phyloP scores from a whole-genome alignment of 257 asterid genomes.

The Voacanga thouarsii region DNA sequence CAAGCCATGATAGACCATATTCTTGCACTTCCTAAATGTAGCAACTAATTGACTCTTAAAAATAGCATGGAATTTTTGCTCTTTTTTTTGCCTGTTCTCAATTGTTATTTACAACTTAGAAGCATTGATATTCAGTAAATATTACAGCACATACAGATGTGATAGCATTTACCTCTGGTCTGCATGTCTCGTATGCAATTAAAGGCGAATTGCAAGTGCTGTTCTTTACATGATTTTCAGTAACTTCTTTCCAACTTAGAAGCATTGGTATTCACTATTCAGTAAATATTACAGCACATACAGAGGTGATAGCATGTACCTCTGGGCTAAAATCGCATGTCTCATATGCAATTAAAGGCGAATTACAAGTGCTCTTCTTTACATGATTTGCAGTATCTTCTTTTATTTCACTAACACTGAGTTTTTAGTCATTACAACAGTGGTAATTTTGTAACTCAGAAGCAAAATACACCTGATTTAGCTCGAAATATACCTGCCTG shows the following conservation, averaged over 20 bases:
- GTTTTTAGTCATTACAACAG: constrained; percentile 13
- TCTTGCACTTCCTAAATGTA: not conserved
- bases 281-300: not conserved
- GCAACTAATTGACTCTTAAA: not conserved
- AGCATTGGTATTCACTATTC: not conserved
- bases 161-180: not conserved
- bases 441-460: constrained; percentile 20
- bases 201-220: constrained; percentile 1
- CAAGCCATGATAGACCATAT: not conserved
- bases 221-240: not conserved
- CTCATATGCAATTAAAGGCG: not conserved
- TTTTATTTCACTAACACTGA: not conserved
- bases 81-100: not conserved
- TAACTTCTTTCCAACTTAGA: not conserved
- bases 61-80: not conserved
- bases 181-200: not conserved
- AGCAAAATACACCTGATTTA: constrained; percentile 34
- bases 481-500: constrained; percentile 65
- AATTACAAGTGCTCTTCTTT: constrained; percentile 1
- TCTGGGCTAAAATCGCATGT: not conserved
- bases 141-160: not conserved
- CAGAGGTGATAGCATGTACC: not conserved
- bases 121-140: not conserved
- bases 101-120: not conserved
- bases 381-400: not conserved